Evolutionary conservation across 192 early-diverging fungal species (phyloP), one percentile per base, ranked within the genome.

Genomic region (Coemansia sp.): DNA sequence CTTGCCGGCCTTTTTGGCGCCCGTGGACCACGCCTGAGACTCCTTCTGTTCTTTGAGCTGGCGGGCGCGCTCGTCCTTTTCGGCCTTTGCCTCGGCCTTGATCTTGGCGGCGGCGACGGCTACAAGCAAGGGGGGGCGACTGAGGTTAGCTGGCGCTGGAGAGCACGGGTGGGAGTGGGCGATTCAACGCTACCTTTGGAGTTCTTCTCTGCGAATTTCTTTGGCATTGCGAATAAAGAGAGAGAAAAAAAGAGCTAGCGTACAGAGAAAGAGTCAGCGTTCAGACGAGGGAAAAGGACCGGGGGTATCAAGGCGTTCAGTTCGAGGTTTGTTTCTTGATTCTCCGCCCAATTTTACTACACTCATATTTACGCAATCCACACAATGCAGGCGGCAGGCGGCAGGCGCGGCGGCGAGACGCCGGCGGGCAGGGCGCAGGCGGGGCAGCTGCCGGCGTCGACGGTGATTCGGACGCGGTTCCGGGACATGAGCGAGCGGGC

Each of bases 21-120:
- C 90, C 34, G 70, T 60, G 12, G 60, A 39, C 90, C 90, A 92
- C 19, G 81, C 70, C 2, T 56, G 67, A 14, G 84, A 46, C 20
- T 88, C 87, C 21, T 72, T 57, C 6, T 60, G 70, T 46, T 91
- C 90, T 49, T 75, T 58, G 36, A 79, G 75, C 12, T 58, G 65
- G 12, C 69, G 65, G 40, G 78, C 66, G 50, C 77, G 64, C 4
- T 59, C 32, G 55, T 83, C 78, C 56, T 85, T 83, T 46, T 82
- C 87, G 26, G 73, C 80, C 52, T 86, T 70, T 20, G 64, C 75
- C n/a, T 76, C 82, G 2, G 83, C 81, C 80, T 92, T 91, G 47
- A 81, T 82, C 43, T 88, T 87, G 36, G 87, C 89, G 7, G 88
- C 88, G 9, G 86, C 84, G 20, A 69, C 70, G 5, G 78, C 85